Evolutionary conservation across 768 basidiomycete species (phyloP), one percentile per base, ranked within the genome.

Genomic region (Mycena rebaudengoi): DNA sequence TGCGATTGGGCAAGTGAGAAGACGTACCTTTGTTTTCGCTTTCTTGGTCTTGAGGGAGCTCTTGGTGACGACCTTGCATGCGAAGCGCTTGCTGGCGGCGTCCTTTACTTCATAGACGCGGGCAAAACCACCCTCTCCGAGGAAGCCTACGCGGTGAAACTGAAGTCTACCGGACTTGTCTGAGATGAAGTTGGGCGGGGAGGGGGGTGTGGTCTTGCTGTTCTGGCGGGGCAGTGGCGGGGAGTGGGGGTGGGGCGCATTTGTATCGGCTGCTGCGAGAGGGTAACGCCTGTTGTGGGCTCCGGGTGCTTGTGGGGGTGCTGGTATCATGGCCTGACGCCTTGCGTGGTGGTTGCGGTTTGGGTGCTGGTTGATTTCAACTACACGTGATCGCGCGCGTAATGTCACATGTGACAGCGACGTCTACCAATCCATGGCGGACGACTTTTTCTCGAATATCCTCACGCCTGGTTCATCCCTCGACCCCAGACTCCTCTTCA

Each of bases 121-220:
- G 1, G 97, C 97, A 73, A 99, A 99, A 1, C 97, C 97, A 68
- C 97, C 97, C 89, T 98, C 95, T 69, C 95, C 95, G 53, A 98
- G 80, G 73, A 96, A 93, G 21, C 91, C 92, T 26, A 95, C 87
- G 49, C 93, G 85, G 37, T 83, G 81, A 69, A 89, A 92, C 55
- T 88, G 83, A 60, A 87, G 68, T 32, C 80, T 68, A 37, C 86
- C 83, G 43, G 75, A 75, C 76, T 86, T 86, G 79, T 94, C 92
- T 2, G 78, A 82, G 68, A 95, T 95, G 57, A 92, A 75, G 71
- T 83, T 88, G 8, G 93, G 93, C 2, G 93, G 93, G 0, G 92
- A 91, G 0, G 93, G 93, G 0, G 93, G 93, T 0, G 88, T 83
- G 2, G 90, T 89, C 77, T 93, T 94, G 70, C 84, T 90, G 75